Conservation (phyloP, 345 rosid species). For the Turnera subulata region DNA sequence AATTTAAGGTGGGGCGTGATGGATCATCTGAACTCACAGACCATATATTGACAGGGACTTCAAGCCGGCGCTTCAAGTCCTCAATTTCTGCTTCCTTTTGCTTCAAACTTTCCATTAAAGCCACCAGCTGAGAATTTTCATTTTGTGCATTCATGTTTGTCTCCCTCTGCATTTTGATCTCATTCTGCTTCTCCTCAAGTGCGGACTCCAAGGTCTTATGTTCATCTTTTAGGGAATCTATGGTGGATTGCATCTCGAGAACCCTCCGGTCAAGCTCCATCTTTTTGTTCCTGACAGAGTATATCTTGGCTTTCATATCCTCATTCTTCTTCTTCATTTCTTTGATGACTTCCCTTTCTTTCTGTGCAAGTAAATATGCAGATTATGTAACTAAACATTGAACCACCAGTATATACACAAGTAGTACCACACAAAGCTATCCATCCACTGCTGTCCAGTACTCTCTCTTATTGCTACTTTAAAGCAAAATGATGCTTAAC, state of each 20-base stretch:
- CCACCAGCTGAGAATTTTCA: constrained; percentile 18
- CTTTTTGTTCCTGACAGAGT: constrained; percentile 36
- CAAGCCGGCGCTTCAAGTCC: constrained; percentile 38
- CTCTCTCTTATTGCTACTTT: too few relatives aligned
- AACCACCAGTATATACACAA: too few relatives aligned
- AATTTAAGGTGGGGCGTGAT: constrained; percentile 14
- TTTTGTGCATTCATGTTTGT: constrained; percentile 14
- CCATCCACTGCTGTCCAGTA: too few relatives aligned
- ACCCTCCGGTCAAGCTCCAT: constrained; percentile 46
- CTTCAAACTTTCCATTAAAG: constrained; percentile 39
- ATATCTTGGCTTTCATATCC: constrained; percentile 43
- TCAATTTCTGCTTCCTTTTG: constrained; percentile 47
- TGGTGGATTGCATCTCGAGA: constrained; percentile 49
- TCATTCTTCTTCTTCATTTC: constrained; percentile 41
- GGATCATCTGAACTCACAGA: constrained; percentile 32
- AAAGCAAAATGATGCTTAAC: too few relatives aligned
- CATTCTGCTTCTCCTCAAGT: constrained; percentile 40
- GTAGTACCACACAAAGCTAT: too few relatives aligned
- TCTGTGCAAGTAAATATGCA: constrained; percentile 25
- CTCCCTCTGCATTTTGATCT: constrained; percentile 35
- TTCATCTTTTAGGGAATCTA: constrained; percentile 55
- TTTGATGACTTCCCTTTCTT: constrained; percentile 39
- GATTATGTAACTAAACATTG: too few relatives aligned
- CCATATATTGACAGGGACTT: constrained; percentile 19
- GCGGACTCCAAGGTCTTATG: constrained; percentile 39